These are phyloP conservation scores for Sodiomyces alkalinus DNA, from an alignment of 2,329 filamentous ascomycete species.

Conservation along the genomic window DNA sequence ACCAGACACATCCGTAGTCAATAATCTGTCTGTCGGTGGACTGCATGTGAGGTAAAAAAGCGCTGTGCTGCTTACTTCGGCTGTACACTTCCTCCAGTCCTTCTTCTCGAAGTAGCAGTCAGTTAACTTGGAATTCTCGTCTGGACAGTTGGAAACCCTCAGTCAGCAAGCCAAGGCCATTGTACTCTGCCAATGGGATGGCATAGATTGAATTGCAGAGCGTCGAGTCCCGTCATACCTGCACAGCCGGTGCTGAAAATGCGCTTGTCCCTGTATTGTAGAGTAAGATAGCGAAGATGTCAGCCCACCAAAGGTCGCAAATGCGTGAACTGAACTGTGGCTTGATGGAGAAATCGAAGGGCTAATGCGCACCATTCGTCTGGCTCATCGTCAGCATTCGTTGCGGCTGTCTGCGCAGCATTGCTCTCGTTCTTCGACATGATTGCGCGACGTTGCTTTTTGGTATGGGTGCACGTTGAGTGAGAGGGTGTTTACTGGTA, in stretches of 20 bases:
- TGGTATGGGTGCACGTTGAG: no score
- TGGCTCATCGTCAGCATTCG: constrained; percentile 69
- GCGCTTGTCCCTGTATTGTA: constrained; percentile 85
- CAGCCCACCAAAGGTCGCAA: no score
- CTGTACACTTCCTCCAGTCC: constrained; percentile 81
- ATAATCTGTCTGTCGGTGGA: not conserved
- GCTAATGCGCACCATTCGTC: constrained; percentile 96
- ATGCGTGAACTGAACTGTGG: no score
- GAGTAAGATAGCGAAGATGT: no score
- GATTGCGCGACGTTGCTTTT: not conserved
- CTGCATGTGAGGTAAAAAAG: constrained; percentile 1
- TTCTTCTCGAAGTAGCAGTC: constrained; percentile 95
- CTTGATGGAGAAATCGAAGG: no score
- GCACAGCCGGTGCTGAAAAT: constrained; percentile 94
- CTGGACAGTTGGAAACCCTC: no score
- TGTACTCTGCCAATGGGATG: not conserved
- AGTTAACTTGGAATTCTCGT: constrained; percentile 78
- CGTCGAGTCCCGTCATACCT: constrained; percentile 33
- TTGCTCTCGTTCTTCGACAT: constrained; percentile 42
- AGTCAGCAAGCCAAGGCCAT: not conserved
- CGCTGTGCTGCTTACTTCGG: constrained; percentile 61
- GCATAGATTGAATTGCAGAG: not conserved
- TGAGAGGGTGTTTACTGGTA: not conserved
- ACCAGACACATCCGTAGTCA: constrained; percentile 1
- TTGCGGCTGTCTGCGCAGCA: constrained; percentile 17